phyloP scores from a whole-genome alignment of 1,284 basidiomycete species.

The Cystobasidium slooffiae region DNA sequence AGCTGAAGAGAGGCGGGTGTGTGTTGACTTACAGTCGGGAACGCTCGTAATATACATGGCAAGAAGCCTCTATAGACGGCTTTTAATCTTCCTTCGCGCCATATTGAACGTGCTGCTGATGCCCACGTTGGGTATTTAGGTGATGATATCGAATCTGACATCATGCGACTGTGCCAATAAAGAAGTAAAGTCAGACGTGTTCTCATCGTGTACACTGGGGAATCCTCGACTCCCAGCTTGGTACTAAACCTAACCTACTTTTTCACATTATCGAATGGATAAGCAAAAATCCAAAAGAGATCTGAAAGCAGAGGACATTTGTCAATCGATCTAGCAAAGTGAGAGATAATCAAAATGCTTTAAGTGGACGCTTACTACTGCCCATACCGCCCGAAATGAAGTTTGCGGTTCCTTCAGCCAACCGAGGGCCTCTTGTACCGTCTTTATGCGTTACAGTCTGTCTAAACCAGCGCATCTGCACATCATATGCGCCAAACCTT shows the following conservation, averaged over 20 bases:
- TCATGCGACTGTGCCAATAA: conserved; percentile 53
- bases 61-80: conserved; percentile 65
- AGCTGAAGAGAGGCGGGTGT: background rate
- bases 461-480: conserved; percentile 51
- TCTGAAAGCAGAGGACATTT: conserved; percentile 54
- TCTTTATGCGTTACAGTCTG: conserved; percentile 41
- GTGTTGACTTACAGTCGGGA: conserved; percentile 61
- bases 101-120: conserved; percentile 64
- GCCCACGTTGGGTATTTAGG: conserved; percentile 61
- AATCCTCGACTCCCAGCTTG: conserved; percentile 57
- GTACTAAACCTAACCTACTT: conserved; percentile 62
- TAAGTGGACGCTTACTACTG: conserved; percentile 73
- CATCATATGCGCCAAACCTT: conserved; percentile 56
- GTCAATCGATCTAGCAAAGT: conserved; percentile 12
- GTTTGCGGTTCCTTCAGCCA: conserved; percentile 64
- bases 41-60: conserved; percentile 69
- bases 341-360: conserved; percentile 56
- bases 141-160: conserved; percentile 63
- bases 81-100: conserved; percentile 61
- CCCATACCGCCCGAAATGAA: conserved; percentile 72
- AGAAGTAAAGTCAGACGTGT: background rate
- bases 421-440: conserved; percentile 61
- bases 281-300: conserved; percentile 64
- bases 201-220: conserved; percentile 57
- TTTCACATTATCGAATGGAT: conserved; percentile 77